Evolutionary conservation across 2,329 filamentous ascomycete species (phyloP), one percentile per base, ranked within the genome.

Genomic region (Claviceps humidiphila): DNA sequence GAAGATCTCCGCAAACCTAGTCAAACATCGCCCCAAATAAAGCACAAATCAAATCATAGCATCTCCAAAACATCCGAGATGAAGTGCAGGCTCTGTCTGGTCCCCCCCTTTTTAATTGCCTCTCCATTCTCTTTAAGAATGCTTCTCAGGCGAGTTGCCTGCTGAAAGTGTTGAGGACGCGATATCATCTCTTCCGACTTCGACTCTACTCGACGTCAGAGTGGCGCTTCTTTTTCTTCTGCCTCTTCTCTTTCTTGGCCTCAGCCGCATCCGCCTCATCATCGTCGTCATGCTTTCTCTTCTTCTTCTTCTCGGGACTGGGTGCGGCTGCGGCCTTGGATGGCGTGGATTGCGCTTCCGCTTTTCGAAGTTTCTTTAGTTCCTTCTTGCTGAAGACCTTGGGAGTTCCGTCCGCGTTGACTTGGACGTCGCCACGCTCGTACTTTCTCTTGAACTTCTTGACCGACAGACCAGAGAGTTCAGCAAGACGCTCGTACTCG

Each of bases 371-470:
- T 74, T 86, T 85, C 76, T 87, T 87, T 61, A 84, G 67, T 47
- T 87, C 82, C 72, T 87, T 88, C 76, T 88, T 88, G 73, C 81
- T 86, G 60, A 82, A 68, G 4, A 86, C 74, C 59, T 79, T 74
- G 42, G 85, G 81, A 50, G 76, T 82, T 53, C 85, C 85, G 55
- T 85, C 78, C 13, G 71, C 70, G 59, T 75, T 76, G 57, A 89
- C 71, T 63, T 80, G 74, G 57, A 89, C 84, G 62, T 89, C 84
- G 40, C 86, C 86, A 56, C 83, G 78, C 69, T 87, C 85, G 58
- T 81, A 81, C 75, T 89, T 89, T 66, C 83, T 77, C 74, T 85
- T 82, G 71, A 89, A 89, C 71, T 87, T 85, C 72, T 80, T 81
- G 51, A 86, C 78, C 7, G 82, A 85, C 54, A 89, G 73, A 55